A percentile compares a stretch with the other conserved stretches of the same genome.
Conservation (phyloP, 352 stramenopile species). For the Phytophthora europaea region DNA sequence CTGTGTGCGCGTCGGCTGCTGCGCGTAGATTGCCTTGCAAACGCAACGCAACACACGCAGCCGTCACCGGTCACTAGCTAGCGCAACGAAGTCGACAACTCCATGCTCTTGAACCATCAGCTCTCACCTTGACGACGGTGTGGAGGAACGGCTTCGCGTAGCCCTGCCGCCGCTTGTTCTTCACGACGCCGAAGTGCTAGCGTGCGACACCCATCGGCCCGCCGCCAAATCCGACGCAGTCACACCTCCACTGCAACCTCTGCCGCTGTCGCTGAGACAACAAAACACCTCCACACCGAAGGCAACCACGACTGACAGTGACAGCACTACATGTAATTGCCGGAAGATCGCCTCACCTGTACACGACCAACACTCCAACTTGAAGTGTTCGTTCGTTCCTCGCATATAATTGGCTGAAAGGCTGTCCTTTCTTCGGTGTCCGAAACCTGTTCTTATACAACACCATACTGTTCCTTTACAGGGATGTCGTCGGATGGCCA, state of each 20-base stretch:
- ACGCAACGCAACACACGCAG: constrained; percentile 13
- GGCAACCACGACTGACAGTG: background rate
- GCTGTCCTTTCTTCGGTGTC: background rate
- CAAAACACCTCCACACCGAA: background rate
- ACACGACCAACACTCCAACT: background rate
- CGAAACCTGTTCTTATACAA: constrained; percentile 7
- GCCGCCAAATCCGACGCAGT: too few relatives aligned
- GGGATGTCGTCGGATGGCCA: constrained; percentile 30
- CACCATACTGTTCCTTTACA: constrained; percentile 16
- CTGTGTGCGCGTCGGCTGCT: constrained; percentile 40
- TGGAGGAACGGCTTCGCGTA: background rate
- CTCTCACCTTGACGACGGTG: too few relatives aligned
- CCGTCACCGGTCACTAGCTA: background rate
- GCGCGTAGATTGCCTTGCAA: constrained; percentile 46
- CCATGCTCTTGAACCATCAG: too few relatives aligned
- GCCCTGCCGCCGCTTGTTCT: background rate
- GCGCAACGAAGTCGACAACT: background rate
- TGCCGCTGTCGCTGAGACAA: background rate
- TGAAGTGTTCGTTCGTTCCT: constrained; percentile 3
- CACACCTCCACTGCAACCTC: too few relatives aligned
- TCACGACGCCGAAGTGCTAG: background rate
- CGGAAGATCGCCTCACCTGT: background rate
- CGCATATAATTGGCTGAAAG: constrained; percentile 10
- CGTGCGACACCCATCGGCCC: background rate
- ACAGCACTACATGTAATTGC: background rate